Percentiles rank a stretch among this genome's conserved stretches.
Evolutionary conservation across 345 rosid species (phyloP).

Genomic region (Theobroma cacao): DNA sequence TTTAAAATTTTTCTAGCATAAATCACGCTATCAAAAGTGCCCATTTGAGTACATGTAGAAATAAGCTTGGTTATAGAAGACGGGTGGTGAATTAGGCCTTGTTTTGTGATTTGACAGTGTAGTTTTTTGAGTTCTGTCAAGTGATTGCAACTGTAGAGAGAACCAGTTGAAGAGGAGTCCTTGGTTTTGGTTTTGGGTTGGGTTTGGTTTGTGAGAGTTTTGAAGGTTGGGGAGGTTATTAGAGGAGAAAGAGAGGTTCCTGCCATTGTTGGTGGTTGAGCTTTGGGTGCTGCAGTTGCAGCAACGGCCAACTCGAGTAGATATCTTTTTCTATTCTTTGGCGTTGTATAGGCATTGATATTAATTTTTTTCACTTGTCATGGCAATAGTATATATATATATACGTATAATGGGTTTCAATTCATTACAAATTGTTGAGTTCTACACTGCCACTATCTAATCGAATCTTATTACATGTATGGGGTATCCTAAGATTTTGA

Average conservation of each 20-base stretch:
- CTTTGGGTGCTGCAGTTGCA: background rate
- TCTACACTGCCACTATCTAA: no score
- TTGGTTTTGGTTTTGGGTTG: slow-evolving; percentile 12
- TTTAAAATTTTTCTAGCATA: slow-evolving; percentile 41
- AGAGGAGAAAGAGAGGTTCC: slow-evolving; percentile 15
- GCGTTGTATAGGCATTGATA: background rate
- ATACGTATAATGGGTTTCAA: no score
- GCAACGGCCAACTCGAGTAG: background rate
- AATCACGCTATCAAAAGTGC: slow-evolving; percentile 38
- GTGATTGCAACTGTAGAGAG: slow-evolving; percentile 28
- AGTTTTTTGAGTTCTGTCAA: slow-evolving; percentile 30
- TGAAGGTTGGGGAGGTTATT: slow-evolving; percentile 15
- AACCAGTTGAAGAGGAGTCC: slow-evolving; percentile 11
- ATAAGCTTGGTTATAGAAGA: slow-evolving; percentile 28
- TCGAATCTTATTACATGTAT: no score
- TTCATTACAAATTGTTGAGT: no score
- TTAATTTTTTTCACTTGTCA: no score
- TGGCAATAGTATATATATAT: no score
- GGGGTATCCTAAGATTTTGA: no score
- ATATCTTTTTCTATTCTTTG: background rate
- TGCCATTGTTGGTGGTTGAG: slow-evolving; percentile 14
- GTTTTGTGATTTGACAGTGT: slow-evolving; percentile 33
- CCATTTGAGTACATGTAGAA: slow-evolving; percentile 30
- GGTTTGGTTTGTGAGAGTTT: slow-evolving; percentile 1
- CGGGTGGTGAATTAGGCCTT: slow-evolving; percentile 22